phyloP scores from a whole-genome alignment of 176 grass and related monocot species.

The Eremochloa ophiuroides region DNA sequence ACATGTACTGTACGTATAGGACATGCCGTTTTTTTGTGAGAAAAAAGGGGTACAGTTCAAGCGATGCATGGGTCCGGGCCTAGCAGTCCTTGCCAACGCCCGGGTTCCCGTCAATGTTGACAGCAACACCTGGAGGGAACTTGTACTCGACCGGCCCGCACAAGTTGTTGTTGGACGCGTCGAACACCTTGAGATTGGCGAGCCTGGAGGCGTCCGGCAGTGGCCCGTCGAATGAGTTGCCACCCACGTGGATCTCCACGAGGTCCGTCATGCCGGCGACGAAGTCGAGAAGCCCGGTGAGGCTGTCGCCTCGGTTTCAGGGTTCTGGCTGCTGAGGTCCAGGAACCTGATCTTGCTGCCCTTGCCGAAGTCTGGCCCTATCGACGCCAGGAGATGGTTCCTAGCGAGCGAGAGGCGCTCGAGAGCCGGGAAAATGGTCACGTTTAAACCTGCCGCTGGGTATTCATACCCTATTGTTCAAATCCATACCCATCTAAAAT shows the following conservation, averaged over 20 bases:
- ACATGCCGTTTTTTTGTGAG: no score
- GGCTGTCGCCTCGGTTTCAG: no score
- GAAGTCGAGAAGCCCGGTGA: not conserved
- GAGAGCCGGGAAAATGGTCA: no score
- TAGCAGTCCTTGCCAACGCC: not conserved
- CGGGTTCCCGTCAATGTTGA: not conserved
- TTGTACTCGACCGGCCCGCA: not conserved
- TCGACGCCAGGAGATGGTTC: no score
- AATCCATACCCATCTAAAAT: no score
- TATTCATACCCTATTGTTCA: no score
- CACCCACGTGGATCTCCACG: not conserved
- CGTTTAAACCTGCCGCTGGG: no score
- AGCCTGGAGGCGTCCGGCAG: not conserved
- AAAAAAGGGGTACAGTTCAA: no score
- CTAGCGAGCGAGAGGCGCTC: no score
- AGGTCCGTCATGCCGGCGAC: conserved; percentile 1
- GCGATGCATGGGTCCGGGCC: no score
- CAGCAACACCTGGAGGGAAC: not conserved
- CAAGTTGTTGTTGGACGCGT: not conserved
- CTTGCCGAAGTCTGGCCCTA: no score
- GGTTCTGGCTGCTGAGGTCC: not conserved
- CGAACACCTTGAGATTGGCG: not conserved
- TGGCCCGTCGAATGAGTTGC: not conserved
- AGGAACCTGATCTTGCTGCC: conserved; percentile 20
- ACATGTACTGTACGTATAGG: no score